Evolutionary conservation across 1,284 basidiomycete species (phyloP).

Genomic region (Rhodotorula sp.): DNA sequence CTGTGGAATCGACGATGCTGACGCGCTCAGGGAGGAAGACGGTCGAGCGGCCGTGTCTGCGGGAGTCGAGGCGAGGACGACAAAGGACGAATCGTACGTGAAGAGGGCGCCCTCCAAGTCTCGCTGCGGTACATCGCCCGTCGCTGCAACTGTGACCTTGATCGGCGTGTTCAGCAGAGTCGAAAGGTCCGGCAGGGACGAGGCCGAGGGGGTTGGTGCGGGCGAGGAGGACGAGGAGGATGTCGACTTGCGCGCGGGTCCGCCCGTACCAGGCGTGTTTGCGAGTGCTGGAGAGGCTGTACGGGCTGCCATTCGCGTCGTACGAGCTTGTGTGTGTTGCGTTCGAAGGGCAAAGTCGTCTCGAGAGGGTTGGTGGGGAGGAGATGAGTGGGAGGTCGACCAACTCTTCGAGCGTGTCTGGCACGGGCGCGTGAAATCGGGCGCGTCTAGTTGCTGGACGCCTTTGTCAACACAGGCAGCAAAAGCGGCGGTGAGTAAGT

Average conservation of each 20-base stretch:
- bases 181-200: conserved; percentile 16
- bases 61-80: conserved; percentile 21
- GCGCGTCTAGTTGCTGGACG: too few relatives aligned
- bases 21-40: background rate
- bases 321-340: background rate
- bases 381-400: background rate
- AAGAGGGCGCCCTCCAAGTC: conserved; percentile 24
- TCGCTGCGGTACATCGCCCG: background rate
- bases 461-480: too few relatives aligned
- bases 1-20: background rate
- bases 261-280: background rate
- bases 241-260: background rate
- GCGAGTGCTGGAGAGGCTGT: conserved; percentile 2
- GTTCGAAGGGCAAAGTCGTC: background rate
- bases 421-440: too few relatives aligned
- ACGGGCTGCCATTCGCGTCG: conserved; percentile 4
- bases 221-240: background rate
- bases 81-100: conserved; percentile 30
- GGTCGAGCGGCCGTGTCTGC: background rate
- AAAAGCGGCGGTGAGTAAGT: too few relatives aligned
- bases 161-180: conserved; percentile 26
- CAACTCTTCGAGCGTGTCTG: too few relatives aligned
- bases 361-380: background rate
- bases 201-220: background rate
- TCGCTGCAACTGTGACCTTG: background rate